Evolutionary conservation across 2,329 filamentous ascomycete species (phyloP), one percentile per base, ranked within the genome.

Genomic region (Fusarium verrucosum): DNA sequence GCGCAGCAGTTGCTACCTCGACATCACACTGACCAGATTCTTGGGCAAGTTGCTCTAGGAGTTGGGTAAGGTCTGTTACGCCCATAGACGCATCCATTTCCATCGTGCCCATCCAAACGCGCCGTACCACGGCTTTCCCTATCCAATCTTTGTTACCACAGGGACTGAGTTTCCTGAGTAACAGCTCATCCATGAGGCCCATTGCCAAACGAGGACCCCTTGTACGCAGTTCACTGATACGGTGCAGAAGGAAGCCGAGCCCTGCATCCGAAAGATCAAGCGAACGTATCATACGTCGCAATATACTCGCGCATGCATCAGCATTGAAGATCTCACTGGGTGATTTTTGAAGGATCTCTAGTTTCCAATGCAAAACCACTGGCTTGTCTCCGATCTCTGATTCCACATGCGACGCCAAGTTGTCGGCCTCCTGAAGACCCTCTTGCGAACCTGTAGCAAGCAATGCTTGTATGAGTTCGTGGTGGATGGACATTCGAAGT

Each of bases 51-150:
- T 57, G 53, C 10, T 72, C 61, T 13, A 78, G 30, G 3, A 57
- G 69, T 61, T 17, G 70, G 19, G 35, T 71, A 60, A 62, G 73
- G 47, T 51, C 74, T 67, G 30, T 73, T 47, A 14, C 65, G 4
- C 60, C 45, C 3, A 57, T 55, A 9, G 50, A 43, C 10, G 32
- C 64, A 80, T 79, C 65, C 69, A 77, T 51, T 66, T 79, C 81
- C 50, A 79, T 80, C 0, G 85, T 87, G 7, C 82, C 79, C 72
- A 92, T 86, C 83, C 88, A 90, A 7, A 92, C 78, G 4, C 90
- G 84, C 7, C 86, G 87, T 17, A 96, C 81, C 11, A 93, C 74
- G 0, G 85, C 82, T 67, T 86, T 90, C 58, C 94, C 91, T 28
- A 92, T 79, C 87, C 89, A 92, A 4, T 81, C 79, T 3, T 76